Percentiles rank a stretch among this genome's conserved stretches.
Evolutionary conservation across 2,329 filamentous ascomycete species (phyloP).

Genomic region (Ophiostoma angusticollis): DNA sequence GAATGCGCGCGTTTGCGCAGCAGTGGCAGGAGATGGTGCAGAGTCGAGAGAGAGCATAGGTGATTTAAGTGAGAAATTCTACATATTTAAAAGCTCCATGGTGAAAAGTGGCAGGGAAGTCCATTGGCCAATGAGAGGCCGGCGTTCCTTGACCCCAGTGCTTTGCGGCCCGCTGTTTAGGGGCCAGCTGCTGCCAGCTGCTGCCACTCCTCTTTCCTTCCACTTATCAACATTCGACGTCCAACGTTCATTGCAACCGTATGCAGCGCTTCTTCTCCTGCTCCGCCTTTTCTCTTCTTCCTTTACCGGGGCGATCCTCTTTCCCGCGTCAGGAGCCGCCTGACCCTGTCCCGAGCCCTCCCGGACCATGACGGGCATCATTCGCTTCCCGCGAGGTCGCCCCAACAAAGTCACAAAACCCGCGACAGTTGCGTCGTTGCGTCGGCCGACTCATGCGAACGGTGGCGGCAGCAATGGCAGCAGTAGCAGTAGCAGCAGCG

Average conservation of each 20-base stretch:
- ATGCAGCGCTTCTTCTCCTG: too few relatives aligned
- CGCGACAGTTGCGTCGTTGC: conserved; percentile 17
- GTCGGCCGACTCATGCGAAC: too few relatives aligned
- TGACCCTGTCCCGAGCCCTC: not conserved
- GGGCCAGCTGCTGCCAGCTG: conserved; percentile 15
- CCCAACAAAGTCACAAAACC: conserved; percentile 33
- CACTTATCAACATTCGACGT: not conserved
- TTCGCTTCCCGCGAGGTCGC: conserved; percentile 25
- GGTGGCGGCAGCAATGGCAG: conserved; percentile 6
- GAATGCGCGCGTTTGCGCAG: conserved; percentile 66
- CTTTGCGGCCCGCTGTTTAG: conserved; percentile 1
- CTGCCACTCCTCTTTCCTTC: conserved; percentile 3
- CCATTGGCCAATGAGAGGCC: conserved; percentile 10
- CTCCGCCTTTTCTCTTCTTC: too few relatives aligned
- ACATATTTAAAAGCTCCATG: too few relatives aligned
- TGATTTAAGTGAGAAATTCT: too few relatives aligned
- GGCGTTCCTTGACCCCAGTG: too few relatives aligned
- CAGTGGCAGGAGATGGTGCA: conserved; percentile 52
- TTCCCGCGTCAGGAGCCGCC: too few relatives aligned
- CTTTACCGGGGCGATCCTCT: too few relatives aligned
- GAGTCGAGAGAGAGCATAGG: conserved; percentile 7
- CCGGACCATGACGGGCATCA: conserved; percentile 23
- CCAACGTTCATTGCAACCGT: too few relatives aligned
- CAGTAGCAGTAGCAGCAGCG: conserved; percentile 17
- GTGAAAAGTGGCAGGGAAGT: not conserved